Conservation (phyloP, 257 asterid species). For the Solanum pimpinellifolium region DNA sequence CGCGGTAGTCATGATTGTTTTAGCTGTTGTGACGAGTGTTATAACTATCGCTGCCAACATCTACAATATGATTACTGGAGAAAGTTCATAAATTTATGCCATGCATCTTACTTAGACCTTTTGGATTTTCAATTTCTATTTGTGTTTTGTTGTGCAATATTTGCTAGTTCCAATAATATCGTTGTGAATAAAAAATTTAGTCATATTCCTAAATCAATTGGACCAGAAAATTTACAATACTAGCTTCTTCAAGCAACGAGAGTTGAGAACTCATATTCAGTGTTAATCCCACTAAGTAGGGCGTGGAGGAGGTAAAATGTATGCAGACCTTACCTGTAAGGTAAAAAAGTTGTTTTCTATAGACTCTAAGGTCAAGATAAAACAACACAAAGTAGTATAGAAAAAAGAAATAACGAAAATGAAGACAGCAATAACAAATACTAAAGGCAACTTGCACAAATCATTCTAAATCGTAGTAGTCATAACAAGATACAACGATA, state of each 20-base stretch:
- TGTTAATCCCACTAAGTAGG: background rate
- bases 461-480: background rate
- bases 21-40: slow-evolving; percentile 63
- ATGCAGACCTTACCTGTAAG: background rate
- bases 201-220: background rate
- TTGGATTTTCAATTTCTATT: background rate
- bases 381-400: background rate
- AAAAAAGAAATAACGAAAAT: background rate
- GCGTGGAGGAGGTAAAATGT: background rate
- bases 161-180: background rate
- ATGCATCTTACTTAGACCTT: background rate
- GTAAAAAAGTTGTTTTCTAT: background rate
- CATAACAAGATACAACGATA: no score
- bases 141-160: background rate
- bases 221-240: background rate
- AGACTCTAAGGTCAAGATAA: background rate
- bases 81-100: background rate
- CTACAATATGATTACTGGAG: slow-evolving; percentile 30
- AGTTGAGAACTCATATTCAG: background rate
- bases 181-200: background rate
- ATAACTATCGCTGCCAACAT: slow-evolving; percentile 75
- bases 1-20: slow-evolving; percentile 47
- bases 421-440: background rate
- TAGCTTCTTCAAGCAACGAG: background rate
- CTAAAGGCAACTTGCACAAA: background rate